Base-by-base conservation (phyloP, 768 basidiomycete species). In the Panus rudis region DNA sequence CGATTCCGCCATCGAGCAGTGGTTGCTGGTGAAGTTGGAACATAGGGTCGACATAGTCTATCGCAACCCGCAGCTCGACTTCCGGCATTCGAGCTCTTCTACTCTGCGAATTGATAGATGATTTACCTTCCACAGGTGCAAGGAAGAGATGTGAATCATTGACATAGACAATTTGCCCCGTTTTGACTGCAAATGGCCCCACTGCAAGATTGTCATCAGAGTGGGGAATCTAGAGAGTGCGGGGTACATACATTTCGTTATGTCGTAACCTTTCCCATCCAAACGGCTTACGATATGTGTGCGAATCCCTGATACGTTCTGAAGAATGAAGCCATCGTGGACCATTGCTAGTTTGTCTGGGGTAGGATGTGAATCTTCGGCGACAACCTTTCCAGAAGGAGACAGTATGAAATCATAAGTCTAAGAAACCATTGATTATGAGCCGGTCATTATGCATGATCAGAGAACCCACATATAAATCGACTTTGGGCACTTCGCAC, bases 231-330 rank as follows among this genome's bases (percentile, higher is more conserved):
- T 27, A 39, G 34, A 10, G n/a, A n/a, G n/a, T n/a, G 24, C 10
- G 47, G 27, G 7, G 27, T 16, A 61, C 84, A 56, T 52, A 92
- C 92, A 66, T 67, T 79, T 88, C 25, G 84, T 74, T 41, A 97
- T 73, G 52, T 94, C 88, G 52, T 91, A 94, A 6, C 92, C 92
- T 52, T 72, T 81, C 11, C 83, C 82, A 52, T 93, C 92, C 41
- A 92, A 59, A 21, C 90, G 72, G 55, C 77, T 83, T 19, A 88
- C 80, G 16, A 93, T 81, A 48, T 80, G 81, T 2, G 81, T 73
- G 27, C 87, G 76, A 37, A 96, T 73, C 5, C 91, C 92, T 2
- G 82, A 75, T 7, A 91, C 68, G 55, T 92, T 84, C 40, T 81
- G 72, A 23, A 94, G 63, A 34, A 91, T 63, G 55, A 78, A 89